Evolutionary conservation across 2,329 filamentous ascomycete species (phyloP).

Genomic region (Stagonosporopsis tanaceti): DNA sequence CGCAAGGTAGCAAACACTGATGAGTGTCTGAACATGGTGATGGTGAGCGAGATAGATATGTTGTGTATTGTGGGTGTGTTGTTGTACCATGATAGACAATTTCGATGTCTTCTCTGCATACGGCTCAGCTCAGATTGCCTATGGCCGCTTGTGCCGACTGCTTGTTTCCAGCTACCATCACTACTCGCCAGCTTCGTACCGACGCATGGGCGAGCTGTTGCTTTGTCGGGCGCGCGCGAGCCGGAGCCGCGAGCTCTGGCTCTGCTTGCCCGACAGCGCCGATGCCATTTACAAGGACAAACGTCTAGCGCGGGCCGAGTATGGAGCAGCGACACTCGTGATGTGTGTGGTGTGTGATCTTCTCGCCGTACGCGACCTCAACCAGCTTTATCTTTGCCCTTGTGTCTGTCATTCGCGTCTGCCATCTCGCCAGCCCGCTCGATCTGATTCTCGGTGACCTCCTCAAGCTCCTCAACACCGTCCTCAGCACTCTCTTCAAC

Average conservation of each 20-base stretch:
- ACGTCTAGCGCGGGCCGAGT: not conserved
- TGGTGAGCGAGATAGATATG: too few species aligned
- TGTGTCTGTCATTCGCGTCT: not conserved
- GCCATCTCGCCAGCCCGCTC: not conserved
- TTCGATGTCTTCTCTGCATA: not conserved
- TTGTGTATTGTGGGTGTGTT: too few species aligned
- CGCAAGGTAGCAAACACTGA: too few species aligned
- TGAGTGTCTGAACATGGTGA: too few species aligned
- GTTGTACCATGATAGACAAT: too few species aligned
- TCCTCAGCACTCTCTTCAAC: conserved; percentile 52
- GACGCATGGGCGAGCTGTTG: not conserved
- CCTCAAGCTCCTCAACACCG: conserved; percentile 73
- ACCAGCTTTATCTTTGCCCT: conserved; percentile 7
- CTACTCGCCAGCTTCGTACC: not conserved
- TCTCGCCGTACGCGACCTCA: not conserved
- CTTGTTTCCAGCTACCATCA: not conserved
- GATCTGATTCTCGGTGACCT: conserved; percentile 39
- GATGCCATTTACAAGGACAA: not conserved
- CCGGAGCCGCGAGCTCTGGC: not conserved
- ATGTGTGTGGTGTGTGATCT: not conserved
- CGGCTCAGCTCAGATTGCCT: not conserved
- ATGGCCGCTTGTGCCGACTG: not conserved
- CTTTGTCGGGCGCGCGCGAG: not conserved
- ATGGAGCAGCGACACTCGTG: not conserved
- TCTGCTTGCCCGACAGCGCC: not conserved